phyloP scores from a whole-genome alignment of 345 rosid species.

The Syzygium aqueum region DNA sequence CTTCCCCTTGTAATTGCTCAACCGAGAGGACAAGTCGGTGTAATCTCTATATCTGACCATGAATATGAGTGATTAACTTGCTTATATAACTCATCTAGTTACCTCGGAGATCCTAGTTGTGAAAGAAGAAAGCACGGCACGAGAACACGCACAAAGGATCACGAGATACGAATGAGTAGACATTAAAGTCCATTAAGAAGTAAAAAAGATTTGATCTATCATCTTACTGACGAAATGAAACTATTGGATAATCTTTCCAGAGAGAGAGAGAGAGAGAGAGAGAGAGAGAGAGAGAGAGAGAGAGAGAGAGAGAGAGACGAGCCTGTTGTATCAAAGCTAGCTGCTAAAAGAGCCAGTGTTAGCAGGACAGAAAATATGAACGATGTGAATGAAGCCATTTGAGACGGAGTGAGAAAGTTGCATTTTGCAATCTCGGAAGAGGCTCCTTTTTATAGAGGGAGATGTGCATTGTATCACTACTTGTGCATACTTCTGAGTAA shows the following conservation, averaged over 20 bases:
- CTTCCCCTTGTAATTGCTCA: too few relatives aligned
- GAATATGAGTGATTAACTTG: too few relatives aligned
- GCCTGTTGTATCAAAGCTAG: constrained; percentile 9
- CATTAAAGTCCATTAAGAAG: neutral
- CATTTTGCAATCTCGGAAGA: neutral
- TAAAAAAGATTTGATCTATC: neutral
- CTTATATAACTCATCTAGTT: too few relatives aligned
- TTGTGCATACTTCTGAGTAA: neutral
- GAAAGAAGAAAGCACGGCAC: neutral
- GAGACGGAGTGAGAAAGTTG: neutral
- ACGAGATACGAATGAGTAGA: neutral
- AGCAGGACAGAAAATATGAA: neutral
- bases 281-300: too few relatives aligned
- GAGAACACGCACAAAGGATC: neutral
- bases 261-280: neutral
- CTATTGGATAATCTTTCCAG: neutral
- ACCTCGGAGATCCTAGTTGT: neutral
- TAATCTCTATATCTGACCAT: too few relatives aligned
- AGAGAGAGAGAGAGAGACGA: neutral
- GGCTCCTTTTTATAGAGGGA: neutral
- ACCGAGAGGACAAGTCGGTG: too few relatives aligned
- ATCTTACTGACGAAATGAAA: neutral
- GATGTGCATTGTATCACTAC: neutral
- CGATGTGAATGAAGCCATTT: neutral
- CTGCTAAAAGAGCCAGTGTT: constrained; percentile 1